Percentiles rank a stretch among this genome's conserved stretches.
Conservation (phyloP, 176 grass and related monocot species). For the Hyparrhenia diplandra region DNA sequence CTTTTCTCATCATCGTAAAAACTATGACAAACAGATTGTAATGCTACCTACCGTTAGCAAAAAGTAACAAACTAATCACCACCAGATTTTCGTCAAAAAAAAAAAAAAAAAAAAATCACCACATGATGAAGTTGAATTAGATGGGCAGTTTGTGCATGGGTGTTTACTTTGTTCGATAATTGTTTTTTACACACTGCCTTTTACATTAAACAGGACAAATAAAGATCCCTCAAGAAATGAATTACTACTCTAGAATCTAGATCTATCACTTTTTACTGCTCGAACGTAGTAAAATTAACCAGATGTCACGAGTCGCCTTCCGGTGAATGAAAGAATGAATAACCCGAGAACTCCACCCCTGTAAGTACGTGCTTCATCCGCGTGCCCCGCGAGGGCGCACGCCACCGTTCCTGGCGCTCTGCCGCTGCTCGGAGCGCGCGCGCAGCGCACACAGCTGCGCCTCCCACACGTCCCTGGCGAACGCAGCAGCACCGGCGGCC, state of each 20-base stretch:
- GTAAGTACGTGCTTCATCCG: not conserved
- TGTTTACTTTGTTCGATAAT: too few relatives aligned
- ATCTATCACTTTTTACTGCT: not conserved
- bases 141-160: too few relatives aligned
- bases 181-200: not conserved
- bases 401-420: not conserved
- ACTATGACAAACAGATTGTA: too few relatives aligned
- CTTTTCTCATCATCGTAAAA: too few relatives aligned
- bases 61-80: too few relatives aligned
- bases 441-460: constrained; percentile 39
- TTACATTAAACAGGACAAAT: not conserved
- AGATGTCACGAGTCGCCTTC: not conserved
- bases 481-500: not conserved
- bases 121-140: too few relatives aligned
- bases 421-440: constrained; percentile 18
- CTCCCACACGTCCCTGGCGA: constrained; percentile 50
- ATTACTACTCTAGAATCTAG: not conserved
- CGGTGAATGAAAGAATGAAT: not conserved
- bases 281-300: not conserved
- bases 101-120: too few relatives aligned
- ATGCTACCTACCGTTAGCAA: too few relatives aligned
- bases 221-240: not conserved
- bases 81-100: too few relatives aligned
- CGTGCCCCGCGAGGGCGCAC: not conserved
- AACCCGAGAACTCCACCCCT: not conserved